These are phyloP conservation scores for Xerocomus potaroensis DNA, from an alignment of 768 basidiomycete species.

Conservation along the genomic window DNA sequence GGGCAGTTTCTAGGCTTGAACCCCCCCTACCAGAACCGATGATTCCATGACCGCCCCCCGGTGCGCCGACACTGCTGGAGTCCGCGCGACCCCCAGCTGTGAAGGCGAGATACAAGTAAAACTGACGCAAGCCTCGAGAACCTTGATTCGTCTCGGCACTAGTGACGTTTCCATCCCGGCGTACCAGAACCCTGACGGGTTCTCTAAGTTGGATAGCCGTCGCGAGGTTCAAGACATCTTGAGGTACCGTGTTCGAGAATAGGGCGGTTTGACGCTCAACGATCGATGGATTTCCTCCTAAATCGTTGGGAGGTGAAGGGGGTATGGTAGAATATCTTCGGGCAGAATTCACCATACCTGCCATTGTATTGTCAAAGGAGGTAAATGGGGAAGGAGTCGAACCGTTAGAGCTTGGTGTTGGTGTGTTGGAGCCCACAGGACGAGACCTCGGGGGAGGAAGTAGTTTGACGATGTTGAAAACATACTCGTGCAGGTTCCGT, in stretches of 20 bases:
- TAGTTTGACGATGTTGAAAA: conserved; percentile 88
- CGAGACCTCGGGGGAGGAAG: conserved; percentile 85
- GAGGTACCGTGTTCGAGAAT: conserved; percentile 98
- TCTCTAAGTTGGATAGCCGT: conserved; percentile 91
- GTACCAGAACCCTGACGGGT: conserved; percentile 95
- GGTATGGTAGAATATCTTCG: conserved; percentile 60
- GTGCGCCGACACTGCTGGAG: conserved; percentile 35
- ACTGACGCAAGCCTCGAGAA: conserved; percentile 86
- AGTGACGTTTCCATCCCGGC: conserved; percentile 80
- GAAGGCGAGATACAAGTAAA: conserved; percentile 94
- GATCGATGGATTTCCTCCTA: conserved; percentile 26
- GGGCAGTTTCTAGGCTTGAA: conserved; percentile 75
- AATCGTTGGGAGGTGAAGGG: conserved; percentile 42
- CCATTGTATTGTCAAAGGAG: conserved; percentile 39
- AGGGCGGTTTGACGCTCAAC: conserved; percentile 87
- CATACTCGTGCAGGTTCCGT: conserved; percentile 92
- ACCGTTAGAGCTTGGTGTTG: conserved; percentile 31
- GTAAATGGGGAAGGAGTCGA: conserved; percentile 41
- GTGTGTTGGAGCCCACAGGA: conserved; percentile 36
- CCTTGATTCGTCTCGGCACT: conserved; percentile 66
- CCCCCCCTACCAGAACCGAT: conserved; percentile 89
- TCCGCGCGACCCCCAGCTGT: conserved; percentile 78
- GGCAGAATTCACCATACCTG: conserved; percentile 35
- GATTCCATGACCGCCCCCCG: conserved; percentile 71
- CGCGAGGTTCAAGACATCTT: conserved; percentile 95